A percentile compares a stretch with the other conserved stretches of the same genome.
Evolutionary conservation across 257 asterid species (phyloP).

Genomic region (Cruciata laevipes): DNA sequence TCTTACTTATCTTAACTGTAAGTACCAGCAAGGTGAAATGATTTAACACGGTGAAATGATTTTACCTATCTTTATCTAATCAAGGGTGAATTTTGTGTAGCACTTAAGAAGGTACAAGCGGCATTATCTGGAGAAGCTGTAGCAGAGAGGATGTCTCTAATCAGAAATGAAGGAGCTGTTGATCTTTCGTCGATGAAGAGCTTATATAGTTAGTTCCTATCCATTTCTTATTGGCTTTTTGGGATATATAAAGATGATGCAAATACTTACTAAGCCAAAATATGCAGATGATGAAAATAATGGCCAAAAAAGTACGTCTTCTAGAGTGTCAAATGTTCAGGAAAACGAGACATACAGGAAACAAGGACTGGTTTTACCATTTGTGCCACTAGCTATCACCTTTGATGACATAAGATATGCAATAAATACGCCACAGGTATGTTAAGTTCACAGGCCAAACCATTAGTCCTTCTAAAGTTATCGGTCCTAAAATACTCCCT

Average conservation of each 20-base stretch:
- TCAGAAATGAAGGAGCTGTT: conserved; percentile 28
- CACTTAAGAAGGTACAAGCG: conserved; percentile 67
- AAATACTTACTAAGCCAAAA: background rate
- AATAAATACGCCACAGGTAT: conserved; percentile 82
- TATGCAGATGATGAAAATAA: conserved; percentile 29
- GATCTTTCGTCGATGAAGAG: conserved; percentile 23
- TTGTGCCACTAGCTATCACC: conserved; percentile 63
- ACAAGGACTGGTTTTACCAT: conserved; percentile 84
- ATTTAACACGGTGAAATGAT: background rate
- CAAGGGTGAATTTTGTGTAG: conserved; percentile 30
- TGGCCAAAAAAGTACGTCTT: conserved; percentile 30
- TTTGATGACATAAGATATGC: conserved; percentile 62
- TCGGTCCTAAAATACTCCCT: background rate
- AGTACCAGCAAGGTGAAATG: background rate
- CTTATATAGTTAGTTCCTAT: conserved; percentile 1
- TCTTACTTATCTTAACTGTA: background rate
- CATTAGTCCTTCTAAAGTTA: background rate
- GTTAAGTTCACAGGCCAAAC: background rate
- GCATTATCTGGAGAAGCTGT: conserved; percentile 27
- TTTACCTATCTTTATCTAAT: background rate
- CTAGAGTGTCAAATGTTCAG: conserved; percentile 36
- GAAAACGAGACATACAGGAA: conserved; percentile 35
- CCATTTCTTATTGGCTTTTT: background rate
- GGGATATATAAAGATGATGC: background rate
- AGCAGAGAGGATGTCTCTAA: conserved; percentile 32